Base-by-base conservation (phyloP, 129 eudicot genomes). In the Helianthus tuberosus region DNA sequence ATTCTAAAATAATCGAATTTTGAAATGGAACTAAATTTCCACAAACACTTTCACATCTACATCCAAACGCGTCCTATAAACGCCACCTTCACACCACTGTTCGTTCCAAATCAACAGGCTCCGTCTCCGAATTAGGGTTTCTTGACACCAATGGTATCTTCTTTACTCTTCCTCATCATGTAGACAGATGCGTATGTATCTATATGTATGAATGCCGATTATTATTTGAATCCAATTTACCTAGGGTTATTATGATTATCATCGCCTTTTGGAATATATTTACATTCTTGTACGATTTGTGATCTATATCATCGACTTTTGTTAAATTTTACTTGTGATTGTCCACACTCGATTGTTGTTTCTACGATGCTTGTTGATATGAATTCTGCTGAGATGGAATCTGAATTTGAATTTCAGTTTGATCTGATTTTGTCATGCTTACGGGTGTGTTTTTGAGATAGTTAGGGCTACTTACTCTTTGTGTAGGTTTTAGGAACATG, bases 41-140 rank as follows among this genome's bases (percentile, higher is more conserved):
- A 32, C 67, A 14, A 57, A 57, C 16, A 32, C 7, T n/a, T 55
- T n/a, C 62, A 5, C 20, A 70, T 32, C 43, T 4, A 14, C 20
- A 12, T 1, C 66, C 67, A 44, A 57, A 57, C 16, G 76, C 76
- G 76, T 57, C 57, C 41, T 20, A 12, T 25, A 57, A 72, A 72
- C 57, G 76, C 76, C 66, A 72, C 20, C 67, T 57, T 14, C 54
- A 38, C 36, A 39, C 11, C 20, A 9, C 14, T 20, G 11, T 20
- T 20, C 6, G 32, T 11, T 39, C 69, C 49, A 64, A 64, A 64
- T 15, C 49, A 64, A 64, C 8, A 36, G 20, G 12, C 12, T 12
- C 3, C 0, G 15, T 11, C 46, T 59, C 13, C 63, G 39, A 25
- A 25, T 29, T 4, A n/a, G 17, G 35, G 13, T 59, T n/a, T 11